Base-by-base conservation (phyloP, 805 yeast genomes). In the Lachancea dasiensis region DNA sequence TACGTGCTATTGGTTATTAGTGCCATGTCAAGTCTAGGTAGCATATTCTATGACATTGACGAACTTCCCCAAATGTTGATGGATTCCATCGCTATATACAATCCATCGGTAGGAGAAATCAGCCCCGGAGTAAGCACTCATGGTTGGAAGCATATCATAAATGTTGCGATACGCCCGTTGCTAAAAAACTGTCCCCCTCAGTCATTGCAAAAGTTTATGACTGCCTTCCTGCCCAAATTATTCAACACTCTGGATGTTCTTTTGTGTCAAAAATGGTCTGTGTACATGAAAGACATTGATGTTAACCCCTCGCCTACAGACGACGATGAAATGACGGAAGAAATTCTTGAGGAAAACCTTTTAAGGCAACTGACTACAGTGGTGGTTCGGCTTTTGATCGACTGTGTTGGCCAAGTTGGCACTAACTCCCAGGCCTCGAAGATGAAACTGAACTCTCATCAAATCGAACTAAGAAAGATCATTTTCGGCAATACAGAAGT, bases 341-440 rank as follows among this genome's bases (percentile, higher is more conserved):
- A 92, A 56, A 92, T 92, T 94, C 81, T 92, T 84, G 97, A 90
- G 49, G 98, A 92, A 57, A 95, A 90, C 60, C 73, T 90, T 68
- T 66, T 90, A 43, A 70, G 98, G 49, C 97, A 92, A 58, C 72
- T 92, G 27, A 89, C 97, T 0, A 95, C 95, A 2, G 89, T 94
- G 3, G 86, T 86, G 8, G 95, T 82, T 38, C 69, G 97, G 42
- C 70, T 89, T 53, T 62, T 92, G 46, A 85, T 89, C 61, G 97
- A 90, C 56, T 68, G 87, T 34, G 83, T 84, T 22, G 94, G 95
- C 2, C 96, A 89, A 58, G 72, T 75, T 37, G 73, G 84, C 36
- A 64, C 72, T 21, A 67, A 63, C 51, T 46, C 65, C 28, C 50
- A 54, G 36, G 48, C 53, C 28, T 38, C 53, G 16, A 48, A 54